Evolutionary conservation across 2,329 filamentous ascomycete species (phyloP).

Genomic region (Diatrype stigma): DNA sequence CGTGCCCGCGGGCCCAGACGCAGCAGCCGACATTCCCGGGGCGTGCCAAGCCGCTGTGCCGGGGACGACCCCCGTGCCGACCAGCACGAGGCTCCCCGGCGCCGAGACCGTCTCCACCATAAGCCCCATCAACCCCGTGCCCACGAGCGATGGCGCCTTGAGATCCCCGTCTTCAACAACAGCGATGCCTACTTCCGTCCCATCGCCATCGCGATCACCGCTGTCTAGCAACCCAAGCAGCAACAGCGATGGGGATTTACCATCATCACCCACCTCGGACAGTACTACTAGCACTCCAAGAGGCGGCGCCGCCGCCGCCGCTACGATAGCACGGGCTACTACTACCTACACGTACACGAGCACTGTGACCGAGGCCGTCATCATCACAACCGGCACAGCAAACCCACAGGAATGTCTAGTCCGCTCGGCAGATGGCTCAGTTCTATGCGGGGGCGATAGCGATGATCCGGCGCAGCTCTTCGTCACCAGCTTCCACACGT

Average conservation of each 20-base stretch:
- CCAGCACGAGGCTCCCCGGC: neutral
- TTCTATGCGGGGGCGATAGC: no score
- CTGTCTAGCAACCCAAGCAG: neutral
- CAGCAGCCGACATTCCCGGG: conserved; percentile 21
- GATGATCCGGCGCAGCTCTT: neutral
- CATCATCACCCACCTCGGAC: neutral
- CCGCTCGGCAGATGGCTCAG: neutral
- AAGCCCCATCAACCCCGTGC: neutral
- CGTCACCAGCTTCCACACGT: conserved; percentile 13
- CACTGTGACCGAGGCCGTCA: conserved; percentile 19
- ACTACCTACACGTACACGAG: conserved; percentile 16
- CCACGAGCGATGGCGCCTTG: neutral
- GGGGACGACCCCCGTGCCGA: neutral
- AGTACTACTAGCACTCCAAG: neutral
- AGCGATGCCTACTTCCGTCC: neutral
- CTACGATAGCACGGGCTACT: neutral
- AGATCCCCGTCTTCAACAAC: neutral
- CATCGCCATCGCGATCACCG: neutral
- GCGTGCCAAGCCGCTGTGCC: conserved; percentile 10
- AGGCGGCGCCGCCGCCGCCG: no score
- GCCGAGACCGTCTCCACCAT: neutral
- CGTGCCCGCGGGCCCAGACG: conserved; percentile 23
- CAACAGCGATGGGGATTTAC: no score
- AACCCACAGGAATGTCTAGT: neutral
- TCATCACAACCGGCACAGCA: neutral